A percentile compares a stretch with the other conserved stretches of the same genome.
Conservation (phyloP, 805 yeast species). For the Starmerella sp. region DNA sequence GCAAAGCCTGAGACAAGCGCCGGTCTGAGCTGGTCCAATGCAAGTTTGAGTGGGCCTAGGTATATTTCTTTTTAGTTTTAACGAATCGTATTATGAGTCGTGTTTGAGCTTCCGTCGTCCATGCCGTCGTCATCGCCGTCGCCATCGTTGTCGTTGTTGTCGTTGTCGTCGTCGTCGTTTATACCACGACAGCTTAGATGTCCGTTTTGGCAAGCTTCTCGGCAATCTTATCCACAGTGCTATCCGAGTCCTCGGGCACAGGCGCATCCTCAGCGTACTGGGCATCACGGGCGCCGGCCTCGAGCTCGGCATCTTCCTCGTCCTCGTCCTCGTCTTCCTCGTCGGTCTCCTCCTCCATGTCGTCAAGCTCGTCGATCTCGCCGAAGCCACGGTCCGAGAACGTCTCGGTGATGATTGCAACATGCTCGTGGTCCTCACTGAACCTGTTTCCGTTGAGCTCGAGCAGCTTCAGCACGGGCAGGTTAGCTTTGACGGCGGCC, state of each 20-base stretch:
- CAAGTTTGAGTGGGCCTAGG: neutral
- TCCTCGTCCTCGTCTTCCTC: slow-evolving; percentile 58
- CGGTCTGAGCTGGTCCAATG: neutral
- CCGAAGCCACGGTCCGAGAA: slow-evolving; percentile 69
- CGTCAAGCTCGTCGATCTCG: slow-evolving; percentile 86
- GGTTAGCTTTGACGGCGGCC: slow-evolving; percentile 40
- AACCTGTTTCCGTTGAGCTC: slow-evolving; percentile 92
- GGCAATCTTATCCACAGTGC: slow-evolving; percentile 47
- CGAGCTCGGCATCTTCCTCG: slow-evolving; percentile 41
- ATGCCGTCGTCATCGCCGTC: no score
- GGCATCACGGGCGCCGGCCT: slow-evolving; percentile 37
- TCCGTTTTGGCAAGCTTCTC: slow-evolving; percentile 41
- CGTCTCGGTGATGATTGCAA: slow-evolving; percentile 48
- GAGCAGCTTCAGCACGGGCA: slow-evolving; percentile 51
- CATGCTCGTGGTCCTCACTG: slow-evolving; percentile 69
- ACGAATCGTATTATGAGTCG: neutral
- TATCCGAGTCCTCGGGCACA: slow-evolving; percentile 32
- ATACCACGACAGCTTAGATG: neutral
- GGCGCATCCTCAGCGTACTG: slow-evolving; percentile 33
- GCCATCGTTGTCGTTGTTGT: no score
- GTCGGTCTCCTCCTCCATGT: slow-evolving; percentile 71
- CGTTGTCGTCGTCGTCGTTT: no score
- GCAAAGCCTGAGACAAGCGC: neutral
- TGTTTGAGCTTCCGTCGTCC: no score
- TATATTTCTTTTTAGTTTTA: neutral